Conservation (phyloP, 2,329 filamentous ascomycete species). For the Venturia nashicola region DNA sequence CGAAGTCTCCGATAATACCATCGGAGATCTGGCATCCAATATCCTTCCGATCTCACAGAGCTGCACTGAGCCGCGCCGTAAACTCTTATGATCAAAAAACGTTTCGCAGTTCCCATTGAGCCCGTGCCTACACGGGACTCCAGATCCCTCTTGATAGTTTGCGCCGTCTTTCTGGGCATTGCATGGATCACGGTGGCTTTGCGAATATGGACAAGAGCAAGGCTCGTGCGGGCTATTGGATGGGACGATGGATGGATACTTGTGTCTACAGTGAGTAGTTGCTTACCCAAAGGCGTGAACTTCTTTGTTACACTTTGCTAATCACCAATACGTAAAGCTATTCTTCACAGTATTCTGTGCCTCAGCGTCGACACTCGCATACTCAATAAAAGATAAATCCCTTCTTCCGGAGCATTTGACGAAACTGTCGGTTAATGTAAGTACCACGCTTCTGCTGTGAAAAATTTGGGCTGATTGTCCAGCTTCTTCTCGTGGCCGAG, state of each 20-base stretch:
- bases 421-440: conserved; percentile 15
- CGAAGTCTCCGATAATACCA: neutral
- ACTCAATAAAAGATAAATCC: conserved; percentile 16
- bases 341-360: conserved; percentile 14
- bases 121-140: neutral
- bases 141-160: neutral
- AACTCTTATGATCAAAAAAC: neutral
- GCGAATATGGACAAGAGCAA: neutral
- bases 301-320: conserved; percentile 15
- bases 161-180: neutral
- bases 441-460: neutral
- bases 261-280: conserved; percentile 22
- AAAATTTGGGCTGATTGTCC: conserved; percentile 5
- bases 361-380: conserved; percentile 12
- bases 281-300: conserved; percentile 15
- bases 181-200: neutral
- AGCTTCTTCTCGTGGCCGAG: conserved; percentile 23
- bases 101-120: neutral
- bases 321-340: neutral
- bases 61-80: no score
- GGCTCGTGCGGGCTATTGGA: conserved; percentile 17
- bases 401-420: conserved; percentile 8
- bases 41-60: neutral
- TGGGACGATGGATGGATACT: conserved; percentile 32
- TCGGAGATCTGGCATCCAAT: neutral